A percentile compares a stretch with the other conserved stretches of the same genome.
Evolutionary conservation across 192 early-diverging fungal genomes (phyloP).

Genomic region (Entrophospora sp.): DNA sequence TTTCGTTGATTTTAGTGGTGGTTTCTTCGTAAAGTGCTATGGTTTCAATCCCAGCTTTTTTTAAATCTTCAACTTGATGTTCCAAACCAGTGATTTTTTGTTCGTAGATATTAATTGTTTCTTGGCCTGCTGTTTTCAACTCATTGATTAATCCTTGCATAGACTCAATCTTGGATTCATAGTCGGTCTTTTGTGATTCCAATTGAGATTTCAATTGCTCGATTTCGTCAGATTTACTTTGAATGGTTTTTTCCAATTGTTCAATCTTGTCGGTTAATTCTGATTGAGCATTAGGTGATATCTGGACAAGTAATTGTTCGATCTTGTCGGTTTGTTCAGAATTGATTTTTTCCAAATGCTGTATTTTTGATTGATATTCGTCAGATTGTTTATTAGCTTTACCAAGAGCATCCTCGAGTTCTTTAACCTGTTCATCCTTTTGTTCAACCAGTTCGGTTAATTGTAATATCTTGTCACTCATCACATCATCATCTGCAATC

Average conservation of each 20-base stretch:
- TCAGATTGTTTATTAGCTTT: slow-evolving; percentile 27
- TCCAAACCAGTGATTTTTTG: slow-evolving; percentile 23
- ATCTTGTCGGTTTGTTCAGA: slow-evolving; percentile 28
- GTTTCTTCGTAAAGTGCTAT: slow-evolving; percentile 18
- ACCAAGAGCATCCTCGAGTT: slow-evolving; percentile 23
- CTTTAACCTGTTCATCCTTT: slow-evolving; percentile 21
- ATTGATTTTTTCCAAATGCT: slow-evolving; percentile 28
- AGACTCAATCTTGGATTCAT: neutral
- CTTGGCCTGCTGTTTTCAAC: slow-evolving; percentile 35
- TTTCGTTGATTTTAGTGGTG: slow-evolving; percentile 24
- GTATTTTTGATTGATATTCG: slow-evolving; percentile 24
- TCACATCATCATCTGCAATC: slow-evolving; percentile 11
- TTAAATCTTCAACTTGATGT: slow-evolving; percentile 27
- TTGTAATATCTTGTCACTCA: slow-evolving; percentile 18
- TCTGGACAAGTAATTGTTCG: slow-evolving; percentile 15
- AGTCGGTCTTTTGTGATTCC: neutral
- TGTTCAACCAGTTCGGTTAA: slow-evolving; percentile 12
- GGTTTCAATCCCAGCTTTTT: slow-evolving; percentile 21
- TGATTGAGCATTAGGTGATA: neutral
- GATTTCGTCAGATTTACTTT: slow-evolving; percentile 26
- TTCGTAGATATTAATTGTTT: slow-evolving; percentile 39
- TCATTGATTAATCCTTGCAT: slow-evolving; percentile 29
- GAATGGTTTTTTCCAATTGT: slow-evolving; percentile 23
- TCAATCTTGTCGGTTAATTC: slow-evolving; percentile 5
- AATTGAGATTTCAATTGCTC: neutral